Evolutionary conservation across 202 grass and related monocot genomes (phyloP).

Genomic region (Digitaria exilis): DNA sequence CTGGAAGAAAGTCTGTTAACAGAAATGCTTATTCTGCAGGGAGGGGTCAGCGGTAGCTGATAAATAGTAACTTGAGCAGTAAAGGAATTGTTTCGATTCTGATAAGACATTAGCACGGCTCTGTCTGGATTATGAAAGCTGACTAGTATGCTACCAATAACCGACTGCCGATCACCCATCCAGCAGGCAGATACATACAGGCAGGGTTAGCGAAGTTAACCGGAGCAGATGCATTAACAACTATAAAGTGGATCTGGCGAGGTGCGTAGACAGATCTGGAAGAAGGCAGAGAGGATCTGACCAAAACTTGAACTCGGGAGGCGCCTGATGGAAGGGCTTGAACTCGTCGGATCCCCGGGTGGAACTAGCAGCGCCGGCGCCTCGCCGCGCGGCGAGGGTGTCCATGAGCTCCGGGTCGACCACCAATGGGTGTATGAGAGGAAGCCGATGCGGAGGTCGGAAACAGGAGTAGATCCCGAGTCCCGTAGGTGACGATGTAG

Average conservation of each 20-base stretch:
- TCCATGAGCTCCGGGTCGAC: constrained; percentile 87
- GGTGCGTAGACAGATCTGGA: constrained; percentile 22
- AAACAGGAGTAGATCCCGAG: constrained; percentile 91
- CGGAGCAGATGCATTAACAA: neutral
- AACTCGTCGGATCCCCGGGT: constrained; percentile 85
- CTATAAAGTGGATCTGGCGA: constrained; percentile 4
- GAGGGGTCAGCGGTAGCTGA: neutral
- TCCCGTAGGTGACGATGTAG: constrained; percentile 80
- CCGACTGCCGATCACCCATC: neutral
- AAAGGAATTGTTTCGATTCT: neutral
- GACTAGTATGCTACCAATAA: neutral
- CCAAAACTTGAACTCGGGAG: constrained; percentile 97
- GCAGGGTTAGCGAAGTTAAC: neutral
- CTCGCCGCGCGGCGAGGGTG: constrained; percentile 47
- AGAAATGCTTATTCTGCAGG: neutral
- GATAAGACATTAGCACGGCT: neutral
- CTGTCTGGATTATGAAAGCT: neutral
- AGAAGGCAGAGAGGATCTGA: constrained; percentile 1
- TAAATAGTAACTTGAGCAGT: neutral
- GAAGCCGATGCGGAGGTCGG: constrained; percentile 89
- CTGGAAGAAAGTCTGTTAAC: neutral
- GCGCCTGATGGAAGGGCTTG: constrained; percentile 80
- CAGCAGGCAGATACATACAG: neutral
- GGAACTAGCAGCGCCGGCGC: constrained; percentile 67
- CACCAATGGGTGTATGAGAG: constrained; percentile 89